phyloP scores from a whole-genome alignment of 345 rosid species.

The Lepidium sativum region DNA sequence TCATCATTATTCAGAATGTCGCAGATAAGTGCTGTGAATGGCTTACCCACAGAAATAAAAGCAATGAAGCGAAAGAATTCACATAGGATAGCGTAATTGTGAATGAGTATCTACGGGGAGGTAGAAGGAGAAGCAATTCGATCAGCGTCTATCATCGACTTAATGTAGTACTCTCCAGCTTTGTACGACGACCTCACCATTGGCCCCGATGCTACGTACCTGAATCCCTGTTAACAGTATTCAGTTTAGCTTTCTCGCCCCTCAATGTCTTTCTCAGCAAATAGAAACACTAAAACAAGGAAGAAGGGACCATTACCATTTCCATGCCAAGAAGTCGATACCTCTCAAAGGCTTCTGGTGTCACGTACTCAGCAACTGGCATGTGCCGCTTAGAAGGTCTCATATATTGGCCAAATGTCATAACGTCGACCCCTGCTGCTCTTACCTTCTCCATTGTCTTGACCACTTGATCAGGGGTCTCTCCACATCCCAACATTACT shows the following conservation, averaged over 20 bases:
- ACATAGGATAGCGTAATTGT: constrained; percentile 2
- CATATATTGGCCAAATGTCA: constrained; percentile 99
- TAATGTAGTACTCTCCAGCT: constrained; percentile 97
- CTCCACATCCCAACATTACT: constrained; percentile 95
- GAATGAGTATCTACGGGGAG: constrained; percentile 19
- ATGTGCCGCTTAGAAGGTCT: constrained; percentile 97
- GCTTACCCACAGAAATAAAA: constrained; percentile 4
- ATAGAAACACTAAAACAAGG: neutral
- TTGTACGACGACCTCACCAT: constrained; percentile 99
- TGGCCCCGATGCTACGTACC: constrained; percentile 97
- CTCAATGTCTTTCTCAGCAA: neutral
- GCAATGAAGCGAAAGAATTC: constrained; percentile 16
- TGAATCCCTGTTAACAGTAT: constrained; percentile 61
- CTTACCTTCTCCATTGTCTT: constrained; percentile 92
- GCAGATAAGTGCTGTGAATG: constrained; percentile 1
- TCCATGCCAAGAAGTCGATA: constrained; percentile 82
- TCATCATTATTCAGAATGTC: constrained; percentile 17
- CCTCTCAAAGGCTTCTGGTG: constrained; percentile 90
- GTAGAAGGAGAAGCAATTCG: constrained; percentile 49
- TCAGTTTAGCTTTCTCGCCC: neutral
- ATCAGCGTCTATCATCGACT: constrained; percentile 91
- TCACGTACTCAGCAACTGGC: constrained; percentile 91
- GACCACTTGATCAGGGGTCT: constrained; percentile 91
- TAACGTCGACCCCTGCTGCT: constrained; percentile 97
- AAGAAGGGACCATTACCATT: constrained; percentile 57